These are phyloP conservation scores for Stellera chamaejasme DNA, from an alignment of 345 rosid genomes.

Conservation along the genomic window DNA sequence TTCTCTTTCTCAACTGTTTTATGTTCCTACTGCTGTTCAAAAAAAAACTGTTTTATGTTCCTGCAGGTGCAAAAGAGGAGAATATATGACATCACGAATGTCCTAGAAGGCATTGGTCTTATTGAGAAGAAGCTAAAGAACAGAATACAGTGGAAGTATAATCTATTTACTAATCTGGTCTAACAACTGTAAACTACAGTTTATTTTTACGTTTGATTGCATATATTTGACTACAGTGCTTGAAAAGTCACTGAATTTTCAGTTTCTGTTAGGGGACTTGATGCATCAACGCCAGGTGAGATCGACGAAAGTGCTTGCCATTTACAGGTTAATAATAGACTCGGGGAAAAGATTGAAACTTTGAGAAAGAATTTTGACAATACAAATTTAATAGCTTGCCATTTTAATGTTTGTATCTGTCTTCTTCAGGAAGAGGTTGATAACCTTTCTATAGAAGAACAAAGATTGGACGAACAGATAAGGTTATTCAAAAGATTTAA, in stretches of 20 bases:
- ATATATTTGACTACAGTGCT: conserved; percentile 1
- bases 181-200: not conserved
- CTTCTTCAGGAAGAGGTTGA: conserved; percentile 58
- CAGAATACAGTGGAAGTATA: conserved; percentile 92
- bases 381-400: no score
- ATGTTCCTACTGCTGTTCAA: no score
- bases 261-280: conserved; percentile 57
- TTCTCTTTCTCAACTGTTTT: conserved; percentile 13
- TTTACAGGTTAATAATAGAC: conserved; percentile 50
- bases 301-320: conserved; percentile 48
- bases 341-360: no score
- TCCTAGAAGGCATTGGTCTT: conserved; percentile 92
- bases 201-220: conserved; percentile 1
- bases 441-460: conserved; percentile 54
- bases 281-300: conserved; percentile 72
- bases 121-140: conserved; percentile 92
- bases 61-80: conserved; percentile 88
- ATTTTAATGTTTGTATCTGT: no score
- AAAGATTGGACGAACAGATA: conserved; percentile 44
- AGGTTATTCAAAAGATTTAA: conserved; percentile 21
- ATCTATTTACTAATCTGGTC: not conserved
- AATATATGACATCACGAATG: conserved; percentile 92
- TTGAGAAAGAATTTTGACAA: not conserved
- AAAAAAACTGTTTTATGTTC: conserved; percentile 12
- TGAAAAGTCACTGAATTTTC: conserved; percentile 9